Conservation (phyloP, 2,329 filamentous ascomycete genomes). For the Colletotrichum sp. region DNA sequence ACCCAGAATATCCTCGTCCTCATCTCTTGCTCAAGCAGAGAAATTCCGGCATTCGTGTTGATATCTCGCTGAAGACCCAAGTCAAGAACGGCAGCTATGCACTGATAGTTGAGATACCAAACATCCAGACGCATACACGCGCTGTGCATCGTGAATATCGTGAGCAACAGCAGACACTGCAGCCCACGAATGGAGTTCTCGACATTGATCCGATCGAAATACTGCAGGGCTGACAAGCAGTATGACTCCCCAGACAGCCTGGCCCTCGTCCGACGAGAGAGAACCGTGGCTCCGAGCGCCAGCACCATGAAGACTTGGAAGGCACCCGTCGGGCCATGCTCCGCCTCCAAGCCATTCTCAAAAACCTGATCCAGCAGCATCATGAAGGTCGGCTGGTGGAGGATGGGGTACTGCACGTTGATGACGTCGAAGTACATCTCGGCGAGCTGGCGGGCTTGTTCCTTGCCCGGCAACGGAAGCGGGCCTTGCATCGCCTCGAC, state of each 20-base stretch:
- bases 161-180: slow-evolving; percentile 50
- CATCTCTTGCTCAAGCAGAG: slow-evolving; percentile 56
- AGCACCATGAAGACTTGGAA: slow-evolving; percentile 61
- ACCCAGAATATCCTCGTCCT: slow-evolving; percentile 62
- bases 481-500: slow-evolving; percentile 37
- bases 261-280: slow-evolving; percentile 46
- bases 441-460: slow-evolving; percentile 44
- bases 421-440: slow-evolving; percentile 53
- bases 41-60: slow-evolving; percentile 42
- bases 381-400: slow-evolving; percentile 49
- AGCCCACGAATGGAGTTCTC: slow-evolving; percentile 54
- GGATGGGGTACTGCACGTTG: slow-evolving; percentile 53
- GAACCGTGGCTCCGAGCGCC: slow-evolving; percentile 50
- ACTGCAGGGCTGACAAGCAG: slow-evolving; percentile 50
- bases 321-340: slow-evolving; percentile 28
- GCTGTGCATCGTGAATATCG: slow-evolving; percentile 56
- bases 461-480: slow-evolving; percentile 30
- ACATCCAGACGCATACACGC: slow-evolving; percentile 52
- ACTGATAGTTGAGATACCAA: slow-evolving; percentile 62
- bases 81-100: slow-evolving; percentile 54
- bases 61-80: slow-evolving; percentile 57
- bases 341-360: slow-evolving; percentile 21
- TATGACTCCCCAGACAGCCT: slow-evolving; percentile 53
- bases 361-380: slow-evolving; percentile 35
- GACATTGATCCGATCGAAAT: slow-evolving; percentile 49